A percentile compares a stretch with the other conserved stretches of the same genome.
These are phyloP conservation scores for Rhododendron williamsianum DNA, from an alignment of 148 eudicot genomes.

Conservation along the genomic window DNA sequence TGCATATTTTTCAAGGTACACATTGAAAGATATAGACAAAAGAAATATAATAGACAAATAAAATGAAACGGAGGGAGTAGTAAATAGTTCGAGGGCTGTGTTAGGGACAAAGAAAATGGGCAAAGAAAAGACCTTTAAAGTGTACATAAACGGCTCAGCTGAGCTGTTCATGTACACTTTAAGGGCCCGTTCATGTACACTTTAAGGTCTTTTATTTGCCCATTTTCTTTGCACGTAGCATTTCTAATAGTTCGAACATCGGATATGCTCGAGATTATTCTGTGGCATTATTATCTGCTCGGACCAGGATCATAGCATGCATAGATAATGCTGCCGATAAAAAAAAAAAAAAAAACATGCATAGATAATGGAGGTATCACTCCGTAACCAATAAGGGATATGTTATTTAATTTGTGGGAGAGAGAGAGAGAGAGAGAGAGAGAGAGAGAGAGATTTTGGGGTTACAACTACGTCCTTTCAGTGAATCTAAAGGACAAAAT, in stretches of 20 bases:
- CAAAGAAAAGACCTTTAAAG: too few relatives aligned
- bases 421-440: neutral
- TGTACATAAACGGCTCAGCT: too few relatives aligned
- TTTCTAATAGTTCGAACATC: neutral
- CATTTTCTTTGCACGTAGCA: too few relatives aligned
- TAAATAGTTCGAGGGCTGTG: too few relatives aligned
- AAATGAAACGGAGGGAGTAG: too few relatives aligned
- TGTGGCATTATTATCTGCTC: neutral
- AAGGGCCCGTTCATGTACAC: too few relatives aligned
- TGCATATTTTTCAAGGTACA: too few relatives aligned
- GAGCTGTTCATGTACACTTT: too few relatives aligned
- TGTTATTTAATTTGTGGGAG: neutral
- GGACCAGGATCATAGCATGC: neutral
- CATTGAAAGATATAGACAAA: too few relatives aligned
- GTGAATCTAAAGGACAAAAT: slow-evolving; percentile 6
- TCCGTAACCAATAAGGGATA: neutral
- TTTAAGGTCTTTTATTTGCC: too few relatives aligned
- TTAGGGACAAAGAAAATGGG: too few relatives aligned
- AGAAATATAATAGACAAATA: too few relatives aligned
- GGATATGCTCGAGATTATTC: neutral
- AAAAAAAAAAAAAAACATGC: neutral
- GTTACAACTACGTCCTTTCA: slow-evolving; percentile 11
- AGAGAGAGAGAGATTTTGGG: neutral
- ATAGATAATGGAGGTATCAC: neutral
- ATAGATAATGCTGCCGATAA: neutral